A percentile compares a stretch with the other conserved stretches of the same genome.
phyloP scores from a whole-genome alignment of 2,329 filamentous ascomycete species.

The Paracorniculantispora psalliotae region DNA sequence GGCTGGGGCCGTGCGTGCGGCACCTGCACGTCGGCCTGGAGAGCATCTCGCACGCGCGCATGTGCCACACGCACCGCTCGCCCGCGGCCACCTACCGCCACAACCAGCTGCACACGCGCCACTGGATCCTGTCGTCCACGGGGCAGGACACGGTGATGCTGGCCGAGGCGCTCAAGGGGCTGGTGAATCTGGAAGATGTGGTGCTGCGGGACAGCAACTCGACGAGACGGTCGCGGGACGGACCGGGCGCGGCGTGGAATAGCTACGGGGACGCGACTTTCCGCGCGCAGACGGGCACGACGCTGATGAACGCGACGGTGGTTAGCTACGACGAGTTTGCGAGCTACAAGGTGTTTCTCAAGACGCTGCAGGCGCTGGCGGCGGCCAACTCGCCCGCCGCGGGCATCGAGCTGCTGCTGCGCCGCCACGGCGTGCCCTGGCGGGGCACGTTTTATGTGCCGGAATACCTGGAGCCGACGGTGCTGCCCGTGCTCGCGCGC shows the following conservation, averaged over 20 bases:
- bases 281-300: not conserved
- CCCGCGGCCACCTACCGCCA: not conserved
- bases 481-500: slow-evolving; percentile 38
- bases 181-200: slow-evolving; percentile 50
- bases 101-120: slow-evolving; percentile 1
- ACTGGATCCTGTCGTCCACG: slow-evolving; percentile 29
- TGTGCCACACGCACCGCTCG: slow-evolving; percentile 4
- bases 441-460: slow-evolving; percentile 42
- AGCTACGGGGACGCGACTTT: slow-evolving; percentile 48
- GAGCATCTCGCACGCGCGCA: slow-evolving; percentile 5
- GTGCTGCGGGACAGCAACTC: slow-evolving; percentile 57
- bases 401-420: slow-evolving; percentile 38
- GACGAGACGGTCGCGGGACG: slow-evolving; percentile 44
- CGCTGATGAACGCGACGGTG: not conserved
- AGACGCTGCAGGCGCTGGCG: slow-evolving; percentile 39
- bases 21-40: slow-evolving; percentile 26
- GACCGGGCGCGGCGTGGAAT: slow-evolving; percentile 37
- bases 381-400: slow-evolving; percentile 32
- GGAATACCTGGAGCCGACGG: slow-evolving; percentile 28
- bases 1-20: slow-evolving; percentile 34
- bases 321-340: not conserved
- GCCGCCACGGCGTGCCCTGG: slow-evolving; percentile 22
- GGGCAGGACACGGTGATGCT: slow-evolving; percentile 51
- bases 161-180: slow-evolving; percentile 48
- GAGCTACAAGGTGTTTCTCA: slow-evolving; percentile 27